A percentile compares a stretch with the other conserved stretches of the same genome.
These are phyloP conservation scores for Serpula lacrymans DNA, from an alignment of 768 basidiomycete species.

Conservation along the genomic window DNA sequence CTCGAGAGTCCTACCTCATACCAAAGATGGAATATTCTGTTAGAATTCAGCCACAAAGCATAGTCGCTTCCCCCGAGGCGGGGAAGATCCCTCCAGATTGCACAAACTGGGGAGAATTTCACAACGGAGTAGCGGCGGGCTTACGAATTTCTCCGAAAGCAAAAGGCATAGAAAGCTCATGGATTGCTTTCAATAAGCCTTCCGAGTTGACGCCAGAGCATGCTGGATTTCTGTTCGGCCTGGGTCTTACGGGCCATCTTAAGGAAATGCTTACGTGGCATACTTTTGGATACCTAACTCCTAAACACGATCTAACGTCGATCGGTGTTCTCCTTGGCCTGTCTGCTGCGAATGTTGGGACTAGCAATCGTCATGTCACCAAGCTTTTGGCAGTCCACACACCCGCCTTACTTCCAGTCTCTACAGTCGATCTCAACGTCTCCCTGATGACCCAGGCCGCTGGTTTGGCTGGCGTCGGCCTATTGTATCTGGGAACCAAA, in stretches of 20 bases:
- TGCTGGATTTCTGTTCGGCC: constrained; percentile 92
- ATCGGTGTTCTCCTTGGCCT: constrained; percentile 93
- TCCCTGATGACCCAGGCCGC: constrained; percentile 88
- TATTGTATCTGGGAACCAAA: constrained; percentile 85
- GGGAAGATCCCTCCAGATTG: constrained; percentile 74
- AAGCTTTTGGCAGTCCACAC: constrained; percentile 91
- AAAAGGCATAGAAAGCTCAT: constrained; percentile 80
- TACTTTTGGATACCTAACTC: constrained; percentile 91
- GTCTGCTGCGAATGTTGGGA: constrained; percentile 86
- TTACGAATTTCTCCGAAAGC: constrained; percentile 78
- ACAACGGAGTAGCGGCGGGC: constrained; percentile 93
- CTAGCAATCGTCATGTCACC: constrained; percentile 81
- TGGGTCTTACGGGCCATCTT: constrained; percentile 90
- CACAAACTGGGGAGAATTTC: constrained; percentile 92
- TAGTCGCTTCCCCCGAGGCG: constrained; percentile 59
- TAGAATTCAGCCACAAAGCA: constrained; percentile 70
- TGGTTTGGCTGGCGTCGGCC: constrained; percentile 81
- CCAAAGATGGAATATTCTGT: constrained; percentile 78
- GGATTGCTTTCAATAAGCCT: constrained; percentile 96
- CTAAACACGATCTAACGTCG: constrained; percentile 93
- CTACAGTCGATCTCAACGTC: constrained; percentile 85
- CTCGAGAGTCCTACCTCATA: constrained; percentile 73
- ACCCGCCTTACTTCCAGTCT: constrained; percentile 85
- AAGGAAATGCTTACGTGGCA: constrained; percentile 91
- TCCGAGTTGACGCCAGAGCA: constrained; percentile 88